A percentile compares a stretch with the other conserved stretches of the same genome.
phyloP scores from a whole-genome alignment of 257 asterid species.

The Datura wrightii region DNA sequence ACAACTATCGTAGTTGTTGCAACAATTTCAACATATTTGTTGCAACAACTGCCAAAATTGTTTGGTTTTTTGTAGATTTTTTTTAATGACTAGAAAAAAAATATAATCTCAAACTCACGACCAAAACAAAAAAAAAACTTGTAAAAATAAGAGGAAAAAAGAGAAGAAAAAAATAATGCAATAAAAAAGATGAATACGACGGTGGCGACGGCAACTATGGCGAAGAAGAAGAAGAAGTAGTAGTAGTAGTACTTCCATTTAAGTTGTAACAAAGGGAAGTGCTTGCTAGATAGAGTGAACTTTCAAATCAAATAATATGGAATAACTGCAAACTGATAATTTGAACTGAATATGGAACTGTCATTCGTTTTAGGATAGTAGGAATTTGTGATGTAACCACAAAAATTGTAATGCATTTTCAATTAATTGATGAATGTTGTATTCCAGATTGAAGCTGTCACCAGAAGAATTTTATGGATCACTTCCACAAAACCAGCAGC shows the following conservation, averaged over 20 bases:
- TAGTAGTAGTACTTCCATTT: neutral
- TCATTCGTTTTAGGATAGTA: neutral
- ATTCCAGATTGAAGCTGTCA: conserved; percentile 86
- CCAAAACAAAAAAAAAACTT: too few relatives aligned
- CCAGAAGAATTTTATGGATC: conserved; percentile 88
- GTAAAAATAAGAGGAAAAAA: too few relatives aligned
- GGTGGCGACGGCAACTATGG: too few relatives aligned
- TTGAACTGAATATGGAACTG: conserved; percentile 23
- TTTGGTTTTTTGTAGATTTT: too few relatives aligned
- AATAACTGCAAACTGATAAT: conserved; percentile 5
- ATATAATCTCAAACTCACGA: too few relatives aligned
- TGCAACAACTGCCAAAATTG: too few relatives aligned
- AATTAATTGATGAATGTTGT: conserved; percentile 32
- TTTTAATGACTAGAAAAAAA: too few relatives aligned
- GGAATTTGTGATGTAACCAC: conserved; percentile 17
- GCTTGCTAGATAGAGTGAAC: conserved; percentile 9
- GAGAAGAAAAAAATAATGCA: too few relatives aligned
- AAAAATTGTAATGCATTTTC: conserved; percentile 1
- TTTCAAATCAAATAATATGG: neutral
- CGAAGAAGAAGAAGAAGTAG: too few relatives aligned
- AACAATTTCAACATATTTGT: too few relatives aligned
- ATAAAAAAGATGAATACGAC: too few relatives aligned
- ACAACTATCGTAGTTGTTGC: too few relatives aligned
- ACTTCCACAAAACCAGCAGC: conserved; percentile 59
- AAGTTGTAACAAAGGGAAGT: conserved; percentile 1